These are phyloP conservation scores for Themeda triandra DNA, from an alignment of 176 grass and related monocot species.

Conservation along the genomic window DNA sequence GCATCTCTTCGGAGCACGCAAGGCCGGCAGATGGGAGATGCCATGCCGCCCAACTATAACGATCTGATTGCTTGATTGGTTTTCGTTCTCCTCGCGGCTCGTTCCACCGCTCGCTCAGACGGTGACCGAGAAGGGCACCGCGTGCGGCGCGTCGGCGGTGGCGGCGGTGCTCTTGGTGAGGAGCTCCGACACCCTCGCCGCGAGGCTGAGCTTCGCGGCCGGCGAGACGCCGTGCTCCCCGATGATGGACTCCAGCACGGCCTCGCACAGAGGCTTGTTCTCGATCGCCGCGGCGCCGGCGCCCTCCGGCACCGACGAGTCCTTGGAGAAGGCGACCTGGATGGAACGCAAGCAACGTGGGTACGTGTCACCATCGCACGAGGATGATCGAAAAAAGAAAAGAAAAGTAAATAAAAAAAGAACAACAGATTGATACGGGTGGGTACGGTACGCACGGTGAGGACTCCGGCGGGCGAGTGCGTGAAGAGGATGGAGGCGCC, in stretches of 20 bases:
- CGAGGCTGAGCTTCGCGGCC: conserved; percentile 67
- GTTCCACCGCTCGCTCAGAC: background rate
- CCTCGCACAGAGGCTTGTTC: conserved; percentile 55
- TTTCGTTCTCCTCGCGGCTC: background rate
- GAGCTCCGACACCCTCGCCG: conserved; percentile 52
- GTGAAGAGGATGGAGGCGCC: conserved; percentile 95
- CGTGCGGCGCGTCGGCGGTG: background rate
- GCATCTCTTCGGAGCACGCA: background rate
- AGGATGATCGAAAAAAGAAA: background rate
- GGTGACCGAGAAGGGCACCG: conserved; percentile 1
- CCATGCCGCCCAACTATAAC: background rate
- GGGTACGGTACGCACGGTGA: conserved; percentile 37
- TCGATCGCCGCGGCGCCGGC: conserved; percentile 40
- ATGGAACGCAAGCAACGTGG: background rate
- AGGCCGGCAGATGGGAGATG: background rate
- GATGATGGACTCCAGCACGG: conserved; percentile 83
- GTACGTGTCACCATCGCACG: background rate
- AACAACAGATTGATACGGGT: background rate
- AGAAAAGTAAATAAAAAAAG: too few species aligned
- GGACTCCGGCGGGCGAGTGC: conserved; percentile 46
- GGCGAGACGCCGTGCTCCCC: conserved; percentile 79
- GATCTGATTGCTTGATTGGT: background rate
- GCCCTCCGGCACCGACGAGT: conserved; percentile 46
- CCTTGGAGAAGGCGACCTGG: conserved; percentile 74
- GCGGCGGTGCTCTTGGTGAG: conserved; percentile 14